phyloP scores from a whole-genome alignment of 495 filamentous ascomycete species.

The Cercophora scortea region DNA sequence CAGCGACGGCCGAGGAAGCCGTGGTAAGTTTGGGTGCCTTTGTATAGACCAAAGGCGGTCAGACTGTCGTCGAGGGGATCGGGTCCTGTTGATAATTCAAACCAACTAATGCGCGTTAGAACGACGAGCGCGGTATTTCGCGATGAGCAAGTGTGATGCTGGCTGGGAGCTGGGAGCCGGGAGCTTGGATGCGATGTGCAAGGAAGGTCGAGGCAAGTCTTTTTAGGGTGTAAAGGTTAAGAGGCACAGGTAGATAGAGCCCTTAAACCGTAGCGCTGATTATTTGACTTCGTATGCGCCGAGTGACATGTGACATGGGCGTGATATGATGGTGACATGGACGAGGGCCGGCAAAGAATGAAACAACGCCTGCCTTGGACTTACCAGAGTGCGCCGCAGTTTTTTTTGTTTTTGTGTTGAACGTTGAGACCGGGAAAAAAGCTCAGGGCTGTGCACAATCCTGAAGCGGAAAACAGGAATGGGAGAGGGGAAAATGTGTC shows the following conservation, averaged over 20 bases:
- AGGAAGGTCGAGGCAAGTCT: too few species aligned
- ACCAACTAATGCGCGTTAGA: neutral
- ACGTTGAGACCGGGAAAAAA: neutral
- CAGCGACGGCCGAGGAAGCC: conserved; percentile 59
- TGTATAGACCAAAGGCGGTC: conserved; percentile 62
- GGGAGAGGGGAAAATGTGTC: neutral
- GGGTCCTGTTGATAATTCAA: neutral
- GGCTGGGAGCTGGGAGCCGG: too few species aligned
- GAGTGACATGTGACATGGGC: too few species aligned
- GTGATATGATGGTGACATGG: too few species aligned
- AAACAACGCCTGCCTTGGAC: too few species aligned
- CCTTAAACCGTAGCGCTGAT: too few species aligned
- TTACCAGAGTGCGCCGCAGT: neutral
- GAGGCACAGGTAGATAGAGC: too few species aligned
- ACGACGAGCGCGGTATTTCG: neutral
- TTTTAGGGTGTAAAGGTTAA: too few species aligned
- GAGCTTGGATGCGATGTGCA: too few species aligned
- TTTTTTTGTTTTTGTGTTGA: neutral
- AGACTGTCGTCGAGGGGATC: neutral
- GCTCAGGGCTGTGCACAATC: neutral
- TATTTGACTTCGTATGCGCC: too few species aligned
- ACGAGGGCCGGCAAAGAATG: too few species aligned
- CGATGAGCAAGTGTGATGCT: too few species aligned
- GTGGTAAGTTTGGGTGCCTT: conserved; percentile 58
- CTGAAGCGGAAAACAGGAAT: neutral